Evolutionary conservation across 306 rosid genomes (phyloP).

Genomic region (Astragalus glycyphyllos): DNA sequence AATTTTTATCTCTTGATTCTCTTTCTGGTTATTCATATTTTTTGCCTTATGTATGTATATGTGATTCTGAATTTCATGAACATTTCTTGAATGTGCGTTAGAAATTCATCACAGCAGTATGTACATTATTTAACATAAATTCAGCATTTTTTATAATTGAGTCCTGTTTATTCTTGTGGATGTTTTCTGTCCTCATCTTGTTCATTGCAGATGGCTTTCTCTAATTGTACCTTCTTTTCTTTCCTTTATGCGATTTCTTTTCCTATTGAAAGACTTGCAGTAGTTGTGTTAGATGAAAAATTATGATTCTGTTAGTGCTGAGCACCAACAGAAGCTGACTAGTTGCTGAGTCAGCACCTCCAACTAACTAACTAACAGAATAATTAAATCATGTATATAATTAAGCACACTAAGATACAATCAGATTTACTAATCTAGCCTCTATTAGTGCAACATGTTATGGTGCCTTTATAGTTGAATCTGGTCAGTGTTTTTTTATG

Average conservation of each 20-base stretch:
- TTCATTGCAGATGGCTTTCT: conserved; percentile 1
- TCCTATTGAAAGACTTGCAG: not conserved
- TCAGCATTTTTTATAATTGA: not conserved
- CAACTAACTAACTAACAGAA: not conserved
- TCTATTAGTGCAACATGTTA: not conserved
- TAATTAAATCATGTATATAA: too few species aligned
- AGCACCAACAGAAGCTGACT: too few species aligned
- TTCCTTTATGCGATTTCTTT: not conserved
- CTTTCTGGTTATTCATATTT: conserved; percentile 5
- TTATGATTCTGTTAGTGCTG: not conserved
- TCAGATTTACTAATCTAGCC: too few species aligned
- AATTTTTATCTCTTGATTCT: conserved; percentile 24
- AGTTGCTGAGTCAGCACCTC: too few species aligned
- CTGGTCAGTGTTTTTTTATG: not conserved
- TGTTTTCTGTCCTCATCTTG: conserved; percentile 2
- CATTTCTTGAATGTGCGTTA: not conserved
- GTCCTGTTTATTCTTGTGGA: not conserved
- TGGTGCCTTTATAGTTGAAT: not conserved
- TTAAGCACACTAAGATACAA: too few species aligned
- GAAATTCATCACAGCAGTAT: not conserved
- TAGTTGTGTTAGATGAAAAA: not conserved
- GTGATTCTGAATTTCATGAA: not conserved
- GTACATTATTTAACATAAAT: not conserved
- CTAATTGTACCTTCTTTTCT: not conserved
- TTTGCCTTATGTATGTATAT: conserved; percentile 22